Conservation (phyloP, 139 green algal species). For the Tetradesmus lagerheimii region DNA sequence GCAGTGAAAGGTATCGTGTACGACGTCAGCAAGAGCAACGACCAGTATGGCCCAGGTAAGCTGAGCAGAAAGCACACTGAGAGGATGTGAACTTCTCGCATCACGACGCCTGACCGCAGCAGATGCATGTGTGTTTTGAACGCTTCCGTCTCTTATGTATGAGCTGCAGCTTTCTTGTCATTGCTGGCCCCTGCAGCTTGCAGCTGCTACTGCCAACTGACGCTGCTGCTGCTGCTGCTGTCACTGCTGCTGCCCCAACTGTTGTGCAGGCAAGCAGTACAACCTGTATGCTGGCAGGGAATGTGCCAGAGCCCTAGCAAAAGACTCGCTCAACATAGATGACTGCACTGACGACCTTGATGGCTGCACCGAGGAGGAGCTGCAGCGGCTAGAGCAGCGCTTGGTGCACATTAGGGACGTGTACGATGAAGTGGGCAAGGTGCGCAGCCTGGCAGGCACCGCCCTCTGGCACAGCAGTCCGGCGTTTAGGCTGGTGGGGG, state of each 20-base stretch:
- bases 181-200: neutral
- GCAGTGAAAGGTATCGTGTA: constrained; percentile 77
- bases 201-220: neutral
- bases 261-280: constrained; percentile 54
- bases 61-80: neutral
- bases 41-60: constrained; percentile 83
- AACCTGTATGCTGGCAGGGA: constrained; percentile 76
- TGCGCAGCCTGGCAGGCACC: neutral
- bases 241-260: constrained; percentile 1
- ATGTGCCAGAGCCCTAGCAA: constrained; percentile 71
- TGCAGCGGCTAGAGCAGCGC: constrained; percentile 64
- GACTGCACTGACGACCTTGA: constrained; percentile 49
- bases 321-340: constrained; percentile 49
- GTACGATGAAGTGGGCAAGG: constrained; percentile 73
- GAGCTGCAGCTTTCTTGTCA: too few species aligned
- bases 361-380: constrained; percentile 54
- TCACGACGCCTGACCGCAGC: too few species aligned
- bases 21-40: constrained; percentile 73
- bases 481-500: too few species aligned
- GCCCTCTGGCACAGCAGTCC: neutral
- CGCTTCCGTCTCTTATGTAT: too few species aligned
- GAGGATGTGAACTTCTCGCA: too few species aligned
- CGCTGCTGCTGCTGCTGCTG: constrained; percentile 19
- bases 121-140: too few species aligned
- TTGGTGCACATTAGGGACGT: constrained; percentile 60